Conservation (phyloP, 192 early-diverging fungal species). For the Mortierella hygrophila region DNA sequence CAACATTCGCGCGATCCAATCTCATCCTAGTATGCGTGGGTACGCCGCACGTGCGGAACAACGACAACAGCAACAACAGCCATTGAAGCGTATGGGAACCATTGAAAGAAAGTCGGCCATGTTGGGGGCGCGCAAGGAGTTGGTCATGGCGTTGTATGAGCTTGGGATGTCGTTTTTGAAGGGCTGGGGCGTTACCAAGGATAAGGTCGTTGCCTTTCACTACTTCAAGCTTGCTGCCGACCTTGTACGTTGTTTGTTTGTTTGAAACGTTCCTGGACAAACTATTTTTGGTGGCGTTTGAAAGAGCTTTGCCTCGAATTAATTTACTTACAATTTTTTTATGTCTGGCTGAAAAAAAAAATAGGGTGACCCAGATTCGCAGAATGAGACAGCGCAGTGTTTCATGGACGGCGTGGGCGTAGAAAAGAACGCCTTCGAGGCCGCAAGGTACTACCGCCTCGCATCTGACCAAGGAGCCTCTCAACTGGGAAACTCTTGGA, state of each 20-base stretch:
- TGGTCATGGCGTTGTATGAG: constrained; percentile 87
- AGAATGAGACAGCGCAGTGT: constrained; percentile 71
- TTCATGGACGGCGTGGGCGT: constrained; percentile 74
- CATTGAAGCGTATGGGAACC: constrained; percentile 29
- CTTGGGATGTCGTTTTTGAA: constrained; percentile 84
- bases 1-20: constrained; percentile 30
- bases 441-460: constrained; percentile 82
- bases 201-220: constrained; percentile 79
- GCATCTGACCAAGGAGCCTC: constrained; percentile 78
- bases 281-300: neutral
- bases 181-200: constrained; percentile 84
- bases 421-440: constrained; percentile 65
- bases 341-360: neutral
- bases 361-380: constrained; percentile 76
- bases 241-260: constrained; percentile 47
- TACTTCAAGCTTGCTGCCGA: constrained; percentile 89
- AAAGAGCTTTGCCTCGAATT: neutral
- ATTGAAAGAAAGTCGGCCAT: constrained; percentile 31
- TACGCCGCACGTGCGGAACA: neutral
- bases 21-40: constrained; percentile 40
- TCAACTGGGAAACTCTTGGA: constrained; percentile 86
- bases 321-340: neutral
- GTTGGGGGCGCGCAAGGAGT: constrained; percentile 67
- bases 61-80: constrained; percentile 10
- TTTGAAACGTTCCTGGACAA: neutral